Conservation (phyloP, 257 asterid genomes). For the Solanum dulcamara region DNA sequence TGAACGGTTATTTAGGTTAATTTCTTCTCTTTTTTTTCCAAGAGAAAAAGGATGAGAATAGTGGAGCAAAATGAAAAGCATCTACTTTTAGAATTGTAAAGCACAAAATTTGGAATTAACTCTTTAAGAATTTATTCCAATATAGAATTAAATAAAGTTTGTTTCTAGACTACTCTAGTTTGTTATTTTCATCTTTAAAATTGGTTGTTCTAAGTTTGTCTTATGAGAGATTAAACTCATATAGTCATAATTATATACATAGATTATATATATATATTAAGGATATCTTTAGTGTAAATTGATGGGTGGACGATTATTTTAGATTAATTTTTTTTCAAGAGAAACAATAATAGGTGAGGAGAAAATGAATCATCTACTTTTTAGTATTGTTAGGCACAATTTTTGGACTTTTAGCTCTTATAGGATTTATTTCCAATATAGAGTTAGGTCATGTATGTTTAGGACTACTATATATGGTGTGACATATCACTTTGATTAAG, state of each 20-base stretch:
- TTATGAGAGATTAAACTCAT: neutral
- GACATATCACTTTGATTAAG: neutral
- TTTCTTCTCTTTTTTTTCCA: neutral
- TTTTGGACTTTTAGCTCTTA: neutral
- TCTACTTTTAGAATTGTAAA: neutral
- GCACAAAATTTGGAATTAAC: neutral
- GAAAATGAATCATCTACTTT: neutral
- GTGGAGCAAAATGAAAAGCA: neutral
- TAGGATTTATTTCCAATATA: neutral
- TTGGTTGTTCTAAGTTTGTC: neutral
- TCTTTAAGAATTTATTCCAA: neutral
- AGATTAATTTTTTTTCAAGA: neutral
- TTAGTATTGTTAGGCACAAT: neutral
- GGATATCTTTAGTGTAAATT: too few species aligned
- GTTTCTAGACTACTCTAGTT: neutral
- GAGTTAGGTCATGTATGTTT: neutral
- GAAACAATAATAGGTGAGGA: neutral
- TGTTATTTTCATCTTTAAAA: neutral
- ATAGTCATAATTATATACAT: neutral
- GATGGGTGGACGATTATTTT: neutral
- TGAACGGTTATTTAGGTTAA: neutral
- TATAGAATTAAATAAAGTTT: neutral
- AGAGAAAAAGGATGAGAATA: too few species aligned
- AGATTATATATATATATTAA: too few species aligned
- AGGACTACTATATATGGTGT: neutral